A percentile compares a stretch with the other conserved stretches of the same genome.
These are phyloP conservation scores for Cardiosporidium cionae DNA, from an alignment of 169 alveolate genomes.

Conservation along the genomic window DNA sequence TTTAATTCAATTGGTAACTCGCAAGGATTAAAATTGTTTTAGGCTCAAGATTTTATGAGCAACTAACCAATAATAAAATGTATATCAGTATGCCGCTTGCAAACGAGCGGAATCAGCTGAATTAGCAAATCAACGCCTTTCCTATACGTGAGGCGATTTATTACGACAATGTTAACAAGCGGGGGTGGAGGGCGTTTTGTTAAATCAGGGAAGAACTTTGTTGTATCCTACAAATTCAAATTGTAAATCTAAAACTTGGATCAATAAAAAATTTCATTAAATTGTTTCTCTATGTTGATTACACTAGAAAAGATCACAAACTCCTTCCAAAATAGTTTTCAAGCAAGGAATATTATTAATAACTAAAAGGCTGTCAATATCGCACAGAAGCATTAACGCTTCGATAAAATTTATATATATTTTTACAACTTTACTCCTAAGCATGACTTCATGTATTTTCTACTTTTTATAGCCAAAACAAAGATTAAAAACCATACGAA, in stretches of 20 bases:
- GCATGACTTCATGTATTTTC: too few relatives aligned
- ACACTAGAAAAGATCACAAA: neutral
- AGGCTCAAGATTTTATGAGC: too few relatives aligned
- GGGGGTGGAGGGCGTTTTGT: slow-evolving; percentile 61
- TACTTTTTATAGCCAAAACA: too few relatives aligned
- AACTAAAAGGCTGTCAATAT: neutral
- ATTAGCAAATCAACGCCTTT: slow-evolving; percentile 95
- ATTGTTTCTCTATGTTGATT: too few relatives aligned
- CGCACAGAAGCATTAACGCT: too few relatives aligned
- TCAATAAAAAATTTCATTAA: too few relatives aligned
- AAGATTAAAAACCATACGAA: too few relatives aligned
- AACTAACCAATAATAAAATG: slow-evolving; percentile 34
- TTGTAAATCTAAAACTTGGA: too few relatives aligned
- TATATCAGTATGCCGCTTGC: slow-evolving; percentile 80
- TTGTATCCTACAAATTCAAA: slow-evolving; percentile 41
- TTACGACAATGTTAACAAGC: slow-evolving; percentile 73
- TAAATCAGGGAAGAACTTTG: slow-evolving; percentile 52
- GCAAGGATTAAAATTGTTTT: too few relatives aligned
- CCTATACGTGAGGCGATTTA: slow-evolving; percentile 90
- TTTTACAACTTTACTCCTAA: too few relatives aligned
- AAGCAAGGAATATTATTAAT: neutral
- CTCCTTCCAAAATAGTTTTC: neutral
- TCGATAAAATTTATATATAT: too few relatives aligned
- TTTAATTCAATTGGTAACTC: too few relatives aligned
- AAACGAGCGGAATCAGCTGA: slow-evolving; percentile 90